Evolutionary conservation across 2,329 filamentous ascomycete species (phyloP).

Genomic region (Dothistroma pini): DNA sequence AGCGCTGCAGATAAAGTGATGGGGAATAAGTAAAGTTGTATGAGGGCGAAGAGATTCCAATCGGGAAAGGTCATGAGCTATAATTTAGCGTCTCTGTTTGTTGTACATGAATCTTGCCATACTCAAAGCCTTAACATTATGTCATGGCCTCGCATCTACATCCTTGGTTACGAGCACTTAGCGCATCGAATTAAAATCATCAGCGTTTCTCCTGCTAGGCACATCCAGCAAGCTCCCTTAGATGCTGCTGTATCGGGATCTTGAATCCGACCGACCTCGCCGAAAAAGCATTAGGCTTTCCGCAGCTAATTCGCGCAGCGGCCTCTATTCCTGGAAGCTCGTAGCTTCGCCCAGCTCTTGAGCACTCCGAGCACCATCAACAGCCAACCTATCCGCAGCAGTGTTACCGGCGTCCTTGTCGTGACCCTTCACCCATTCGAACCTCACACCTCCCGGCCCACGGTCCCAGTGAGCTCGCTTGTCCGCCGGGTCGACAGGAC

Average conservation of each 20-base stretch:
- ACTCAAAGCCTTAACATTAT: too few species aligned
- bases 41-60: neutral
- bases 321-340: neutral
- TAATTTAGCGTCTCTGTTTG: neutral
- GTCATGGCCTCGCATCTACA: too few species aligned
- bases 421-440: slow-evolving; percentile 91
- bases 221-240: too few species aligned
- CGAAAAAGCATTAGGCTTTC: neutral
- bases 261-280: neutral
- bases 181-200: too few species aligned
- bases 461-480: slow-evolving; percentile 32
- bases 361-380: slow-evolving; percentile 56
- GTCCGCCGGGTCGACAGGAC: slow-evolving; percentile 12
- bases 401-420: slow-evolving; percentile 68
- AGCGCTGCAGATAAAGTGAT: neutral
- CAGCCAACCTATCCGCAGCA: slow-evolving; percentile 75
- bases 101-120: neutral
- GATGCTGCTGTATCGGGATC: too few species aligned
- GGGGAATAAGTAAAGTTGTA: neutral
- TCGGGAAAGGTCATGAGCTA: neutral
- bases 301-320: neutral
- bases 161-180: too few species aligned
- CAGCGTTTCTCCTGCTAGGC: too few species aligned
- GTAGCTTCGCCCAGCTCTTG: slow-evolving; percentile 25
- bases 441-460: slow-evolving; percentile 45